A percentile compares a stretch with the other conserved stretches of the same genome.
Evolutionary conservation across 192 early-diverging fungal genomes (phyloP).

Genomic region (Gamsiella multidivaricata): DNA sequence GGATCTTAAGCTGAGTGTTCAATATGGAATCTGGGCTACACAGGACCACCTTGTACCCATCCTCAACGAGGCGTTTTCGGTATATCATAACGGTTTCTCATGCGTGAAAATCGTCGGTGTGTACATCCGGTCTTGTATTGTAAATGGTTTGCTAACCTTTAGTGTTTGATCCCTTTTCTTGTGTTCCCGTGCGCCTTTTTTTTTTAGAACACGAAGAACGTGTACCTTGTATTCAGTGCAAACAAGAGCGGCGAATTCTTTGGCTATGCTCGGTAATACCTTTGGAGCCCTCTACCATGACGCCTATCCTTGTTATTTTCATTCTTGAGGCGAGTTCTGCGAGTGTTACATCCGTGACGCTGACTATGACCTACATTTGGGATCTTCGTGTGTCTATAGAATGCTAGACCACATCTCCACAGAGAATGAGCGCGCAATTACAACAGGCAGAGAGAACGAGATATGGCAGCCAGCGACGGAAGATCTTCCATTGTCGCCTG

Average conservation of each 20-base stretch:
- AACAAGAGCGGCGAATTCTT: conserved; percentile 67
- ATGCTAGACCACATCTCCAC: conserved; percentile 48
- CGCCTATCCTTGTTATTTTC: not conserved
- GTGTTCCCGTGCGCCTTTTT: not conserved
- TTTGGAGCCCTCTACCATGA: no score
- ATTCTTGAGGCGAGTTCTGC: not conserved
- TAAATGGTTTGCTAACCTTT: no score
- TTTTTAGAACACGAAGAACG: conserved; percentile 51
- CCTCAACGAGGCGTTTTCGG: conserved; percentile 60
- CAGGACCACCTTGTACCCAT: conserved; percentile 60
- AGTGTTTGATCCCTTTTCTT: not conserved
- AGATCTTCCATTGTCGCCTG: conserved; percentile 26
- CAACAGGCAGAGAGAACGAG: conserved; percentile 35
- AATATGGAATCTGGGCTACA: conserved; percentile 61
- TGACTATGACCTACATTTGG: no score
- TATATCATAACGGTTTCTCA: not conserved
- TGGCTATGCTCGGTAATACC: conserved; percentile 61
- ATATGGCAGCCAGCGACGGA: conserved; percentile 41
- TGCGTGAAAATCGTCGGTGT: no score
- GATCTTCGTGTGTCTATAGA: conserved; percentile 32
- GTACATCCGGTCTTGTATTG: no score
- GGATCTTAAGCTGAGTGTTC: conserved; percentile 61
- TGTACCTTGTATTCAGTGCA: conserved; percentile 62
- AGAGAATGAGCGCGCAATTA: conserved; percentile 34
- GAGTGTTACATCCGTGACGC: not conserved